Evolutionary conservation across 305 asterid genomes (phyloP).

Genomic region (Nicotiana rustica): DNA sequence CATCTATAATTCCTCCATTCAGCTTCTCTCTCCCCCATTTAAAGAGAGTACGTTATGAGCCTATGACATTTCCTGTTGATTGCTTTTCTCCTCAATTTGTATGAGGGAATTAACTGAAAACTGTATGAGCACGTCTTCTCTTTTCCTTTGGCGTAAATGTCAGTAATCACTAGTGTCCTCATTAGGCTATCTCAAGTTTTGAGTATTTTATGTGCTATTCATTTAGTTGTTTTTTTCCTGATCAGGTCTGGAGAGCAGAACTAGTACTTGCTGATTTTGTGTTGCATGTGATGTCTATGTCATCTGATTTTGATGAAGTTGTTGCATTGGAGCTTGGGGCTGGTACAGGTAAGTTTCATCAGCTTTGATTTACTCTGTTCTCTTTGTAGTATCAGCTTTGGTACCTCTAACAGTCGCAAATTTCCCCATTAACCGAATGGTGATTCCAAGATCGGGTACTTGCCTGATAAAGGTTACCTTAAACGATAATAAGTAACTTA

Average conservation of each 20-base stretch:
- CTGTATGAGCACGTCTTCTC: slow-evolving; percentile 11
- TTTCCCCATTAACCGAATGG: not conserved
- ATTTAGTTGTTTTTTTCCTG: slow-evolving; percentile 3
- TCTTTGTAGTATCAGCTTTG: slow-evolving; percentile 31
- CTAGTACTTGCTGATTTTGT: slow-evolving; percentile 86
- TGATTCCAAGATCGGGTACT: not conserved
- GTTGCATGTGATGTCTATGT: slow-evolving; percentile 67
- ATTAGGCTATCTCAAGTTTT: not conserved
- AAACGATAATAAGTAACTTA: not conserved
- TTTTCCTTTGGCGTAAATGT: not conserved
- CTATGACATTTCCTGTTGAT: slow-evolving; percentile 11
- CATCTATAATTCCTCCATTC: slow-evolving; percentile 24
- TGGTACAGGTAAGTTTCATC: slow-evolving; percentile 76
- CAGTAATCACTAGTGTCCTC: not conserved
- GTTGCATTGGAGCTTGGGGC: slow-evolving; percentile 93
- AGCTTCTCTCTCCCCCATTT: slow-evolving; percentile 11
- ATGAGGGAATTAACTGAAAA: not conserved
- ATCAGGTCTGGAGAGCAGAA: slow-evolving; percentile 94
- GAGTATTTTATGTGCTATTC: slow-evolving; percentile 27
- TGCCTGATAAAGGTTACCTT: slow-evolving; percentile 17
- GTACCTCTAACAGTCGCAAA: slow-evolving; percentile 13
- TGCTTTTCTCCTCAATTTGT: slow-evolving; percentile 27
- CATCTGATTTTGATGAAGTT: slow-evolving; percentile 64
- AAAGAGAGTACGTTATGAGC: not conserved
- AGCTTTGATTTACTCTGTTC: slow-evolving; percentile 29